Evolutionary conservation across 1,139 yeast species (phyloP).

Genomic region (Suhomyces atakaporum): DNA sequence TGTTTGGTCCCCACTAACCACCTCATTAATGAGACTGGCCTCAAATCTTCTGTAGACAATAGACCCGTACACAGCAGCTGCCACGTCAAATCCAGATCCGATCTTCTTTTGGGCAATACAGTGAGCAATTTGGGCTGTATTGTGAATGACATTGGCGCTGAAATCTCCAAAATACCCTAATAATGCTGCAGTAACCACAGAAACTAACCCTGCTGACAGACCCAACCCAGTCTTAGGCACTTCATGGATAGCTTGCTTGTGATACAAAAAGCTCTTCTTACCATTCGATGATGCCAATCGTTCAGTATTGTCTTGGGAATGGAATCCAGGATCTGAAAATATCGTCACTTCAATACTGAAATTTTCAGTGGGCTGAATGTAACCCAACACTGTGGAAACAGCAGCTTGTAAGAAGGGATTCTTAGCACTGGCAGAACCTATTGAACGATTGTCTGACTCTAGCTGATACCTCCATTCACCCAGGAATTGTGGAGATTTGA

Average conservation of each 20-base stretch:
- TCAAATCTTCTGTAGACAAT: slow-evolving; percentile 75
- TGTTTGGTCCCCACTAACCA: slow-evolving; percentile 2
- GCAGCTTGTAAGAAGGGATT: slow-evolving; percentile 83
- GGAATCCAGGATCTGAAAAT: slow-evolving; percentile 87
- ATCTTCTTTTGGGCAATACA: slow-evolving; percentile 93
- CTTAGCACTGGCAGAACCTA: slow-evolving; percentile 5
- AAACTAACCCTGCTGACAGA: slow-evolving; percentile 90
- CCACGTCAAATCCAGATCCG: slow-evolving; percentile 97
- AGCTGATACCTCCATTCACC: slow-evolving; percentile 69
- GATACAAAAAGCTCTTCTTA: slow-evolving; percentile 56
- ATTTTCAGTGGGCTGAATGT: slow-evolving; percentile 36
- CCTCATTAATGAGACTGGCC: slow-evolving; percentile 48
- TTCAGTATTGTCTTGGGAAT: slow-evolving; percentile 61
- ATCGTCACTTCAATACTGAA: slow-evolving; percentile 55
- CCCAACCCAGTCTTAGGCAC: slow-evolving; percentile 96
- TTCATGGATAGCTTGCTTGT: slow-evolving; percentile 56
- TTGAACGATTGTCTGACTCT: slow-evolving; percentile 10
- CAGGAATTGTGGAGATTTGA: slow-evolving; percentile 78
- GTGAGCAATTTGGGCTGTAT: slow-evolving; percentile 84
- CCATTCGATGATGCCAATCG: slow-evolving; percentile 34
- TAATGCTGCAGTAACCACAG: slow-evolving; percentile 75
- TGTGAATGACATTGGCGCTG: slow-evolving; percentile 53
- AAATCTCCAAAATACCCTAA: slow-evolving; percentile 45
- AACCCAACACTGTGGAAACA: slow-evolving; percentile 55
- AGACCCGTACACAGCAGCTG: slow-evolving; percentile 92